These are phyloP conservation scores for Mycena epipterygia DNA, from an alignment of 768 basidiomycete genomes.

Conservation along the genomic window DNA sequence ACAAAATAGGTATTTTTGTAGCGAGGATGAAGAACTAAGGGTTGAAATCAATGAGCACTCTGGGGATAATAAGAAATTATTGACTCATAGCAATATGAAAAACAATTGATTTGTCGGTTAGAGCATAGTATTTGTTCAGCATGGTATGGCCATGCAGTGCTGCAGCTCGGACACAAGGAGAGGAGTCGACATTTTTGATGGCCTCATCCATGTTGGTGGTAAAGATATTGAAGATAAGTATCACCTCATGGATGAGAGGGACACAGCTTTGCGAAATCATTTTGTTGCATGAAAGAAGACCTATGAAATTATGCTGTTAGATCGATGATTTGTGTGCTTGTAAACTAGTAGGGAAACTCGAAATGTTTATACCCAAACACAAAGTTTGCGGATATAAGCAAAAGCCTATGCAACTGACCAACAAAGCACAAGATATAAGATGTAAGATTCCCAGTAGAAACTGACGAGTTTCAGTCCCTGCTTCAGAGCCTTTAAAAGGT, in stretches of 20 bases:
- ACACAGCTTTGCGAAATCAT: constrained; percentile 35
- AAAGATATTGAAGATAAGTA: constrained; percentile 45
- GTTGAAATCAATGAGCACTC: not conserved
- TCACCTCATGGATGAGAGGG: constrained; percentile 45
- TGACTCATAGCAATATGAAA: constrained; percentile 46
- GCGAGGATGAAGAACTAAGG: constrained; percentile 44
- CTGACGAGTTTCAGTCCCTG: too few relatives aligned
- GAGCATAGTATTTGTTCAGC: constrained; percentile 47
- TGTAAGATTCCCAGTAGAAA: too few relatives aligned
- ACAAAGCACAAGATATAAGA: too few relatives aligned
- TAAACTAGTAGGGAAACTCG: too few relatives aligned
- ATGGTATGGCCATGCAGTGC: constrained; percentile 34
- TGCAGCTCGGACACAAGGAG: constrained; percentile 36
- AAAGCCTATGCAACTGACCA: too few relatives aligned
- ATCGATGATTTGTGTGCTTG: too few relatives aligned
- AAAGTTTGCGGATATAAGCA: too few relatives aligned
- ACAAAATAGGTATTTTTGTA: constrained; percentile 45
- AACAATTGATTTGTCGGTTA: constrained; percentile 41
- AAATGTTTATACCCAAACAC: too few relatives aligned
- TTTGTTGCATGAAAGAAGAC: constrained; percentile 41
- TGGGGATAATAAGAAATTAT: constrained; percentile 3
- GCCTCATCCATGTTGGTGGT: constrained; percentile 37
- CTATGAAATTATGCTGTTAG: constrained; percentile 23
- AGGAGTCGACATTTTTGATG: constrained; percentile 25
- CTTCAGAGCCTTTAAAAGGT: too few relatives aligned